Evolutionary conservation across 768 basidiomycete species (phyloP).

Genomic region (Sporobolomyces phaffii): DNA sequence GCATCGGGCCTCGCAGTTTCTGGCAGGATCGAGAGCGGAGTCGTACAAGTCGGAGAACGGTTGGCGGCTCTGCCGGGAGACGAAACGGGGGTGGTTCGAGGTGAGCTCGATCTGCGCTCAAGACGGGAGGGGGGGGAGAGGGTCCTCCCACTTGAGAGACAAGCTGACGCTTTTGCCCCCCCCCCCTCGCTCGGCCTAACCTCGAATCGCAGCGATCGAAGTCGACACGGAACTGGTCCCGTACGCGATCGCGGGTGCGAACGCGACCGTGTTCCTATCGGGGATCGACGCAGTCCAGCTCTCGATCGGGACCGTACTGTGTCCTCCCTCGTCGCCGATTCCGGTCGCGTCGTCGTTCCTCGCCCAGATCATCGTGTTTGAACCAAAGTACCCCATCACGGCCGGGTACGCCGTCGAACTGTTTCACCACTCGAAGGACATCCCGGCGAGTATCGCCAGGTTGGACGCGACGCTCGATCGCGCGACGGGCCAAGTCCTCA

Average conservation of each 20-base stretch:
- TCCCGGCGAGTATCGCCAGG: conserved; percentile 79
- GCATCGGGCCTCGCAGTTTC: conserved; percentile 62
- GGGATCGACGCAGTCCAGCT: conserved; percentile 80
- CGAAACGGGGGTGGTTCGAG: conserved; percentile 70
- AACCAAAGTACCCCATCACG: conserved; percentile 81
- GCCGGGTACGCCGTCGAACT: conserved; percentile 82
- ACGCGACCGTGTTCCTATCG: conserved; percentile 75
- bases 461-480: conserved; percentile 75
- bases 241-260: conserved; percentile 87
- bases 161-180: too few relatives aligned
- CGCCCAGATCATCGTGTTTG: conserved; percentile 88
- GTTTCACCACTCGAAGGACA: conserved; percentile 87
- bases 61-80: conserved; percentile 85
- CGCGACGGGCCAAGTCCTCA: conserved; percentile 63
- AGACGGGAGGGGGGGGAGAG: too few relatives aligned
- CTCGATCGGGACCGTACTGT: conserved; percentile 78
- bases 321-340: conserved; percentile 64
- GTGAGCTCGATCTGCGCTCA: too few relatives aligned
- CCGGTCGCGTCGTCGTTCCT: conserved; percentile 70
- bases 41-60: conserved; percentile 86
- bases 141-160: too few relatives aligned
- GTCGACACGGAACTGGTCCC: conserved; percentile 67
- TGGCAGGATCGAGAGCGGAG: conserved; percentile 76
- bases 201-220: conserved; percentile 74
- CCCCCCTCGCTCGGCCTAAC: too few relatives aligned